Evolutionary conservation across 768 basidiomycete genomes (phyloP).

Genomic region (Lyophyllum atratum): DNA sequence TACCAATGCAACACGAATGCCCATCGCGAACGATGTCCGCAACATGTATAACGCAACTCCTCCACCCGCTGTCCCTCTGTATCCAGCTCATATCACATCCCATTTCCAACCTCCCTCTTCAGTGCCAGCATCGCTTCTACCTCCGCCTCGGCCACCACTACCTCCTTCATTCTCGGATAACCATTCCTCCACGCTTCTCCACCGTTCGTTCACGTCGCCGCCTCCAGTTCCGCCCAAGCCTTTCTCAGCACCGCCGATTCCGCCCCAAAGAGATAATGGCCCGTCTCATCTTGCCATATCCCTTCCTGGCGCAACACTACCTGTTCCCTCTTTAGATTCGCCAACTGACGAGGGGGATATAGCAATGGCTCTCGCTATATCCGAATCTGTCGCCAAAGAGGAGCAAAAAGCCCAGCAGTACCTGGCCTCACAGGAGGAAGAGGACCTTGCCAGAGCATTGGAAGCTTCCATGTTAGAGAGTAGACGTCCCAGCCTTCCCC

Average conservation of each 20-base stretch:
- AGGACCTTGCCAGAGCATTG: constrained; percentile 65
- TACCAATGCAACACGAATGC: constrained; percentile 13
- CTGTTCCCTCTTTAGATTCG: constrained; percentile 21
- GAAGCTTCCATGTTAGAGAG: constrained; percentile 45
- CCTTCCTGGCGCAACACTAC: background rate
- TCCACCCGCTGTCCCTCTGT: constrained; percentile 27
- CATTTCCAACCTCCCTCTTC: constrained; percentile 26
- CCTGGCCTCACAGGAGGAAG: constrained; percentile 54
- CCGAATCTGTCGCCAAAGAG: constrained; percentile 45
- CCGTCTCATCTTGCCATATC: background rate
- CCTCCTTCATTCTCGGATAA: constrained; percentile 8
- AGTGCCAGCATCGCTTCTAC: constrained; percentile 12
- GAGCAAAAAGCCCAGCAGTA: constrained; percentile 34
- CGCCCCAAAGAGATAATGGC: background rate
- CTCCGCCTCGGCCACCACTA: constrained; percentile 28
- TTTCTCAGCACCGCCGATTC: background rate
- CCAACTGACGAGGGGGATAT: constrained; percentile 40
- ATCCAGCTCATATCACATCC: constrained; percentile 32
- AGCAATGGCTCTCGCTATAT: constrained; percentile 48
- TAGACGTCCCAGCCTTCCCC: background rate
- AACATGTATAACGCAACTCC: constrained; percentile 8
- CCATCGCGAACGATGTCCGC: constrained; percentile 17
- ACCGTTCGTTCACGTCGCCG: constrained; percentile 21
- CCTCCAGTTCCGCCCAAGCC: constrained; percentile 47
- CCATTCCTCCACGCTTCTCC: background rate